Conservation (phyloP, 2,329 filamentous ascomycete genomes). For the Trichoderma koningiopsis region DNA sequence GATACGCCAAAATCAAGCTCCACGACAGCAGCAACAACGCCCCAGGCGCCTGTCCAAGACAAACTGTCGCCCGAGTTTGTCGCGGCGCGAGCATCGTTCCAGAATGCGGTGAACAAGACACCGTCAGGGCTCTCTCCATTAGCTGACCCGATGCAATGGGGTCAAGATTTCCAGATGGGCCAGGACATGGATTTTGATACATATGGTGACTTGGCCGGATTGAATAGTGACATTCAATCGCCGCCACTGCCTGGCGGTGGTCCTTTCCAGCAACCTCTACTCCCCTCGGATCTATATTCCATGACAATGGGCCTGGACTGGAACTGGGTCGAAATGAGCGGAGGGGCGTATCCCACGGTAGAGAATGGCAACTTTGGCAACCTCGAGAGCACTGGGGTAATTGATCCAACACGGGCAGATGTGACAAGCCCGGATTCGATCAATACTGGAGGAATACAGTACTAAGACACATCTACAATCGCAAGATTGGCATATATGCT, state of each 20-base stretch:
- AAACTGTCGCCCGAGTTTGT: conserved; percentile 36
- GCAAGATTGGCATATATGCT: neutral
- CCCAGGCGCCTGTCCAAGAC: conserved; percentile 27
- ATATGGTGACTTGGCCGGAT: conserved; percentile 46
- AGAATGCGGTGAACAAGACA: conserved; percentile 32
- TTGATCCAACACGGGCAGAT: neutral
- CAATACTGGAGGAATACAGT: neutral
- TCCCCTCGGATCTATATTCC: conserved; percentile 92
- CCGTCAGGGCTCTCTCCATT: conserved; percentile 45
- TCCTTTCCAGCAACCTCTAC: conserved; percentile 77
- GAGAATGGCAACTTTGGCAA: conserved; percentile 59
- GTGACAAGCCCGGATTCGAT: neutral
- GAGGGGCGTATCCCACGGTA: conserved; percentile 64
- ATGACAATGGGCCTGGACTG: conserved; percentile 96
- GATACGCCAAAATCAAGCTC: conserved; percentile 1
- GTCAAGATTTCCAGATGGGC: conserved; percentile 47
- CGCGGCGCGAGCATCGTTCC: conserved; percentile 32
- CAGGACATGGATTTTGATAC: conserved; percentile 48
- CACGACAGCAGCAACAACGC: conserved; percentile 4
- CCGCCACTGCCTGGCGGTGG: conserved; percentile 38
- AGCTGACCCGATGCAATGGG: conserved; percentile 49
- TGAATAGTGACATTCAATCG: conserved; percentile 43
- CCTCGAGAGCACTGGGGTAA: conserved; percentile 9
- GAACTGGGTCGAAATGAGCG: conserved; percentile 72
- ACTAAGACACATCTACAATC: neutral